Conservation (phyloP, 208 protist species). For the Wallacemonas collosoma region DNA sequence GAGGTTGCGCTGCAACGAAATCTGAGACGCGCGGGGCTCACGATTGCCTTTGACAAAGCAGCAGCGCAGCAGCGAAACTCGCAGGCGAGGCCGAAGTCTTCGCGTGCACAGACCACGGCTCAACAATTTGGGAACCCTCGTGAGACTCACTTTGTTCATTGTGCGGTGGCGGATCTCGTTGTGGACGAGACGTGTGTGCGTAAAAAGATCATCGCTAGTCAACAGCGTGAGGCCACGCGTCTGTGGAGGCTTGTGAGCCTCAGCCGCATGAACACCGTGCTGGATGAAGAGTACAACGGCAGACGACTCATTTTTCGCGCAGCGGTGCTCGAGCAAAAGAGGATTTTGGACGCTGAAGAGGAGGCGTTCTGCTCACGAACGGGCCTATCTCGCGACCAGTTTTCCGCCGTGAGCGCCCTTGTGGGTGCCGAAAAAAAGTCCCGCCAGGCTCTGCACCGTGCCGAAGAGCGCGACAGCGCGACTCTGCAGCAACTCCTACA, state of each 20-base stretch:
- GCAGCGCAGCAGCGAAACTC: neutral
- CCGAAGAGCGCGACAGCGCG: neutral
- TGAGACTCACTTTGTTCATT: neutral
- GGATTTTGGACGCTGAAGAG: constrained; percentile 18
- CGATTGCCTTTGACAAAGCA: neutral
- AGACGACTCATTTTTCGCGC: constrained; percentile 34
- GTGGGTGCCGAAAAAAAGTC: constrained; percentile 18
- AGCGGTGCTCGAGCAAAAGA: constrained; percentile 13
- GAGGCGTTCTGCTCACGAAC: constrained; percentile 14
- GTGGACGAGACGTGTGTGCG: constrained; percentile 2
- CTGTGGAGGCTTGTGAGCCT: neutral
- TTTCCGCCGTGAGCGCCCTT: constrained; percentile 13
- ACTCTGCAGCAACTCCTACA: constrained; percentile 8
- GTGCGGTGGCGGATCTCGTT: neutral
- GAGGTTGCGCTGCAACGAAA: constrained; percentile 10
- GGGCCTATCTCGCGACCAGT: constrained; percentile 8
- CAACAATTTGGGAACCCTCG: too few species aligned
- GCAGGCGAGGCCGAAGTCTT: too few species aligned
- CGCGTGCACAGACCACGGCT: too few species aligned
- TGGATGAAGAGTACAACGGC: constrained; percentile 32
- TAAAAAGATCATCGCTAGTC: neutral
- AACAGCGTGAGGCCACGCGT: neutral
- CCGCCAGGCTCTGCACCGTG: constrained; percentile 14
- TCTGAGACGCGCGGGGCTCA: constrained; percentile 6
- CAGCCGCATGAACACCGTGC: neutral